A percentile compares a stretch with the other conserved stretches of the same genome.
Evolutionary conservation across 495 filamentous ascomycete species (phyloP).

Genomic region (Talaromyces liani): DNA sequence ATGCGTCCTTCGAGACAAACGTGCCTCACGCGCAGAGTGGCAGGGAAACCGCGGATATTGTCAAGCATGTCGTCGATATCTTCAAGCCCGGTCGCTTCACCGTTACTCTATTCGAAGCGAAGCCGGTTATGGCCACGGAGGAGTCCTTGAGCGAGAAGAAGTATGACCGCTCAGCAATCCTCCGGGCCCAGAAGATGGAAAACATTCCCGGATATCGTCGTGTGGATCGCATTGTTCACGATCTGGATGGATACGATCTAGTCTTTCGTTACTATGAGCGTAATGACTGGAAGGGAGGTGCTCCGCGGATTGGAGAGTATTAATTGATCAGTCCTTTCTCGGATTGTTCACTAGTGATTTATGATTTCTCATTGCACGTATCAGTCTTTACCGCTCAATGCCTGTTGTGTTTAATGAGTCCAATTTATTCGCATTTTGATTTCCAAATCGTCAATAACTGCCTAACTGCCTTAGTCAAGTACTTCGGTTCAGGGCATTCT

Average conservation of each 20-base stretch:
- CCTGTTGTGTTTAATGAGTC: background rate
- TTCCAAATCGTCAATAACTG: background rate
- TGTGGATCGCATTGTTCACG: constrained; percentile 92
- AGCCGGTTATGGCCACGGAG: constrained; percentile 42
- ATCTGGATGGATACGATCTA: constrained; percentile 94
- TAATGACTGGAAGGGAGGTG: constrained; percentile 79
- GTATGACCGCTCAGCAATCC: constrained; percentile 35
- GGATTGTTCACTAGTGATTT: background rate
- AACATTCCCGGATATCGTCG: constrained; percentile 79
- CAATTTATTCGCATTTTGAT: background rate
- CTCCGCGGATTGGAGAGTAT: constrained; percentile 62
- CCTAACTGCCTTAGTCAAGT: background rate
- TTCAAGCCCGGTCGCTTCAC: constrained; percentile 96
- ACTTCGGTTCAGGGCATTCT: no score
- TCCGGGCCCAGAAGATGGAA: constrained; percentile 67
- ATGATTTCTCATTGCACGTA: constrained; percentile 1
- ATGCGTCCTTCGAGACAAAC: constrained; percentile 98
- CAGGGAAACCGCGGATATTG: constrained; percentile 79
- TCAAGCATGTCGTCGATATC: constrained; percentile 89
- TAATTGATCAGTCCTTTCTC: background rate
- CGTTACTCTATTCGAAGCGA: constrained; percentile 93
- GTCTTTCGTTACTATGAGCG: constrained; percentile 96
- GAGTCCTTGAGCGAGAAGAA: constrained; percentile 29
- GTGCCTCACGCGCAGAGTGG: constrained; percentile 87
- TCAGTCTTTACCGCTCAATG: background rate